Conservation (phyloP, 768 basidiomycete genomes). For the Chalciporus piperatus region DNA sequence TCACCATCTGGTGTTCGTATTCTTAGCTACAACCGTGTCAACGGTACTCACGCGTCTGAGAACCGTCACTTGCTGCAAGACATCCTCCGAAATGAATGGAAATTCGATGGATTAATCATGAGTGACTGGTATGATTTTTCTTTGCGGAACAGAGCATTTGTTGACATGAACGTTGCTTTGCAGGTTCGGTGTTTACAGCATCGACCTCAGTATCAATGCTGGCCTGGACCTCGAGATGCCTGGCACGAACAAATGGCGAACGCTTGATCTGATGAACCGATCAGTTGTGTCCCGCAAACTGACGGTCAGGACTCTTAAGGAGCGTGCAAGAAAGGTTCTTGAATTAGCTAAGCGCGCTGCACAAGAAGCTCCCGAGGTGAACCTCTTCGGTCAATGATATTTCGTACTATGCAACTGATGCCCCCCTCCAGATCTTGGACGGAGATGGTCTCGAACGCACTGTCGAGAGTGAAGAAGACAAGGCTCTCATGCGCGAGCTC, state of each 20-base stretch:
- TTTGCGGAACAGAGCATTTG: neutral
- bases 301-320: constrained; percentile 59
- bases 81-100: constrained; percentile 72
- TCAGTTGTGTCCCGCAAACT: constrained; percentile 62
- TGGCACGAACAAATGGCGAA: constrained; percentile 72
- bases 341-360: constrained; percentile 71
- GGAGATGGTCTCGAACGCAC: constrained; percentile 69
- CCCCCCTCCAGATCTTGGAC: constrained; percentile 54
- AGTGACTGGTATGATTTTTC: constrained; percentile 63
- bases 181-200: constrained; percentile 72
- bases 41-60: constrained; percentile 72
- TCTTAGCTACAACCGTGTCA: constrained; percentile 67
- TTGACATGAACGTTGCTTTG: neutral
- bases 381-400: neutral
- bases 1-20: neutral
- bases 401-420: neutral
- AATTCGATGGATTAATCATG: constrained; percentile 71
- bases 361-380: constrained; percentile 60
- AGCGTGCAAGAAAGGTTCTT: constrained; percentile 63
- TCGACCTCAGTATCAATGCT: constrained; percentile 65
- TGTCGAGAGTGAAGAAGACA: constrained; percentile 59
- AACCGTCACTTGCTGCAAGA: constrained; percentile 55
- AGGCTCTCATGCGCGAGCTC: constrained; percentile 59
- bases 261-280: constrained; percentile 62
- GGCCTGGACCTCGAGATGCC: constrained; percentile 83